Percentiles rank a stretch among this genome's conserved stretches.
Conservation (phyloP, 2,329 filamentous ascomycete genomes). For the Apiospora malaysiana region DNA sequence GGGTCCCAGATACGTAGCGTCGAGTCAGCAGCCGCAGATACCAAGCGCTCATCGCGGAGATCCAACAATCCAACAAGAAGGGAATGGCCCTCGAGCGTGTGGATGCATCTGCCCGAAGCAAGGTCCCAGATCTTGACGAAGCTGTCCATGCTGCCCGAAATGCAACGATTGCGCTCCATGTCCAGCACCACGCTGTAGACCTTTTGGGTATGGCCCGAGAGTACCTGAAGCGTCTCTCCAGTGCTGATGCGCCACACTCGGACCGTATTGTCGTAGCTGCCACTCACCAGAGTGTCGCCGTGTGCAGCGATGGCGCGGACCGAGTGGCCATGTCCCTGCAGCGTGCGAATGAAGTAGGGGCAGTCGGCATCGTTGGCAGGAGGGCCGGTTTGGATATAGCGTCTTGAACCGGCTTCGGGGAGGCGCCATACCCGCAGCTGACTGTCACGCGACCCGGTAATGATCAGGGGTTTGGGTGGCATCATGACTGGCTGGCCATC, state of each 20-base stretch:
- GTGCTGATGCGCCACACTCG: slow-evolving; percentile 98
- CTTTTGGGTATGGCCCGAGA: slow-evolving; percentile 88
- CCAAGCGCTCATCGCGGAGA: slow-evolving; percentile 84
- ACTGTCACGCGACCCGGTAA: slow-evolving; percentile 94
- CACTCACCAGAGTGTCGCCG: slow-evolving; percentile 94
- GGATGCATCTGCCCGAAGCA: slow-evolving; percentile 80
- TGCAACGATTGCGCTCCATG: slow-evolving; percentile 89
- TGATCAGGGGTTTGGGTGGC: slow-evolving; percentile 93
- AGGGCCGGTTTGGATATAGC: slow-evolving; percentile 80
- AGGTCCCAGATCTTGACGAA: slow-evolving; percentile 98
- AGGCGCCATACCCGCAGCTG: slow-evolving; percentile 94
- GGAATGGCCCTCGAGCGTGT: slow-evolving; percentile 91
- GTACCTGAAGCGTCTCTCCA: slow-evolving; percentile 81
- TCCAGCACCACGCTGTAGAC: slow-evolving; percentile 98
- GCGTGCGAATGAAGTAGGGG: slow-evolving; percentile 89
- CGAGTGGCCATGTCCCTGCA: slow-evolving; percentile 88
- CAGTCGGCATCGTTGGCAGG: slow-evolving; percentile 80
- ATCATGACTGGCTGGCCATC: slow-evolving; percentile 83
- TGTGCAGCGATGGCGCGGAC: slow-evolving; percentile 95
- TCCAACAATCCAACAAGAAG: slow-evolving; percentile 92
- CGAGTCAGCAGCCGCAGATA: slow-evolving; percentile 93
- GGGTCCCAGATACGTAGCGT: slow-evolving; percentile 98
- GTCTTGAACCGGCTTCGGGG: slow-evolving; percentile 77
- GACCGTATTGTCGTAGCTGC: slow-evolving; percentile 94
- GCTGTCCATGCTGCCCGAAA: slow-evolving; percentile 98